Conservation (phyloP, 805 yeast species). For the Kurtzmaniella fragi region DNA sequence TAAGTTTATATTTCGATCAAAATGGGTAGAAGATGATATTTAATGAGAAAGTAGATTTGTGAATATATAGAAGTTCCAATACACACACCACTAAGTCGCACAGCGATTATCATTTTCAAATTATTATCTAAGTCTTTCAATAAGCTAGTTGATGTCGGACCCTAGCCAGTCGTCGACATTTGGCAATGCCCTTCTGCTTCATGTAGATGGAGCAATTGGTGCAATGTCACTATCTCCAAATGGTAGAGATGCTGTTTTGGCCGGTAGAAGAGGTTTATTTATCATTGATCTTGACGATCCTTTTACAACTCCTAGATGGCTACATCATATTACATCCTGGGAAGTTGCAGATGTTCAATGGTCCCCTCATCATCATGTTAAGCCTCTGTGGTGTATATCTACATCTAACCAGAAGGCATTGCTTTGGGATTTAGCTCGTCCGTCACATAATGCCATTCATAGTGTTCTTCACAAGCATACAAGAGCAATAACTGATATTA, state of each 20-base stretch:
- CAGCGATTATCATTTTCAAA: conserved; percentile 1
- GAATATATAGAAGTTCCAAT: no score
- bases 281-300: conserved; percentile 95
- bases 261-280: conserved; percentile 76
- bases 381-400: conserved; percentile 88
- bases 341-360: conserved; percentile 99
- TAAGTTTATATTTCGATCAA: not conserved
- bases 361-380: conserved; percentile 79
- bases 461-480: conserved; percentile 86
- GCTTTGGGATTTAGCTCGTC: conserved; percentile 84
- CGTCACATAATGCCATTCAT: conserved; percentile 68
- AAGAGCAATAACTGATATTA: conserved; percentile 92
- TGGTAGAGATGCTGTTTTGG: conserved; percentile 90
- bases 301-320: conserved; percentile 89
- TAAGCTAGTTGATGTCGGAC: conserved; percentile 7
- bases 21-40: not conserved
- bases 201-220: conserved; percentile 89
- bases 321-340: conserved; percentile 91
- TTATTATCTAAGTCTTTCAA: not conserved
- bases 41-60: conserved; percentile 3
- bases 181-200: conserved; percentile 72
- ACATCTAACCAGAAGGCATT: conserved; percentile 94
- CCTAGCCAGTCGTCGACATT: conserved; percentile 53
- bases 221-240: conserved; percentile 87
- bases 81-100: conserved; percentile 3